These are phyloP conservation scores for Diphasiastrum complanatum DNA, from an alignment of 83 land plant genomes.

Conservation along the genomic window DNA sequence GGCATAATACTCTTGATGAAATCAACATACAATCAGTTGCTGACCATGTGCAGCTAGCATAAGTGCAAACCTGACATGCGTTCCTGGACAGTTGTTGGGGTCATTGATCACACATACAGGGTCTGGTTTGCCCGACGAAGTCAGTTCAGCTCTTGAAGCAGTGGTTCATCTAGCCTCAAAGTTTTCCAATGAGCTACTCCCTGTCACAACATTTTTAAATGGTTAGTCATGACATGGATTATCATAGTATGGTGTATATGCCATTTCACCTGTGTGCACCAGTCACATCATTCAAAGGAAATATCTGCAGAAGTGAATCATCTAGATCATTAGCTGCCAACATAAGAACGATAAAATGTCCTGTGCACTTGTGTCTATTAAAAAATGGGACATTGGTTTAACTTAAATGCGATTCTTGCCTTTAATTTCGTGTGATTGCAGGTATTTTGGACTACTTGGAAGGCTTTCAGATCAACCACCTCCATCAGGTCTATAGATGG, in stretches of 20 bases:
- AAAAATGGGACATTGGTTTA: too few relatives aligned
- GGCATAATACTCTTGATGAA: too few relatives aligned
- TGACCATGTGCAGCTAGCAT: too few relatives aligned
- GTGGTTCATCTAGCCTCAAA: slow-evolving; percentile 50
- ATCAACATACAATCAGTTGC: too few relatives aligned
- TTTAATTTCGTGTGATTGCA: slow-evolving; percentile 19
- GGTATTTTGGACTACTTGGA: slow-evolving; percentile 86
- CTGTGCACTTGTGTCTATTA: neutral
- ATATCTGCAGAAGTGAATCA: too few relatives aligned
- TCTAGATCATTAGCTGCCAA: too few relatives aligned
- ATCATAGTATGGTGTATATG: too few relatives aligned
- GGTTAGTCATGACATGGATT: too few relatives aligned
- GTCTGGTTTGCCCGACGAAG: slow-evolving; percentile 68
- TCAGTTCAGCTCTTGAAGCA: slow-evolving; percentile 65
- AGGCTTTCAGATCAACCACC: slow-evolving; percentile 57
- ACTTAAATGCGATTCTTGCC: too few relatives aligned
- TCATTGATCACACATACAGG: slow-evolving; percentile 74
- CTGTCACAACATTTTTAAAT: slow-evolving; percentile 65
- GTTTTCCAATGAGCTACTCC: slow-evolving; percentile 53
- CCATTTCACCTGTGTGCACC: too few relatives aligned
- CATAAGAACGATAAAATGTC: neutral
- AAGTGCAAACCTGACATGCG: neutral
- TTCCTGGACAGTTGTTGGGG: slow-evolving; percentile 55
- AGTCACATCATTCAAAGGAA: too few relatives aligned
- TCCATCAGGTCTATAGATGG: slow-evolving; percentile 49